phyloP scores from a whole-genome alignment of 2,329 filamentous ascomycete species.

The Tothia fuscella region DNA sequence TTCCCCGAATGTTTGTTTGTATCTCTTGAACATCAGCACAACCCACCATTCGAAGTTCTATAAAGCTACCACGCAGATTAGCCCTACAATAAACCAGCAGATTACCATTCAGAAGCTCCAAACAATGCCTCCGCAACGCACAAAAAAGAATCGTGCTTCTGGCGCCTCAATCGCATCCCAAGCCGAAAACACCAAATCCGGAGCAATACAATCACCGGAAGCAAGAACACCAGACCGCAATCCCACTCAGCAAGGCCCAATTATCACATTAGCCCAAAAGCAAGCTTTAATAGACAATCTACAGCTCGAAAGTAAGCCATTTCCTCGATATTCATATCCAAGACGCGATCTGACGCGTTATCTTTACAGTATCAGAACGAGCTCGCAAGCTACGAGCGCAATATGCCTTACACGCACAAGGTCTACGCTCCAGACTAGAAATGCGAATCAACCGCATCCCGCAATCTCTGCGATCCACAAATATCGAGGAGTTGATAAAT shows the following conservation, averaged over 20 bases:
- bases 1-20: too few relatives aligned
- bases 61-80: too few relatives aligned
- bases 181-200: background rate
- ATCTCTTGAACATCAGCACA: too few relatives aligned
- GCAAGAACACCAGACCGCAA: conserved; percentile 3
- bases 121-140: conserved; percentile 2
- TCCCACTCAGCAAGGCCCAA: conserved; percentile 5
- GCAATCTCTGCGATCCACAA: conserved; percentile 61
- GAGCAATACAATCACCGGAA: conserved; percentile 1
- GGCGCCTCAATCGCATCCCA: too few relatives aligned
- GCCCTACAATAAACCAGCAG: background rate
- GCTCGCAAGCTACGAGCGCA: conserved; percentile 79
- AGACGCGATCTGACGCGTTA: conserved; percentile 11
- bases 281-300: conserved; percentile 81
- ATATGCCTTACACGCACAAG: conserved; percentile 78
- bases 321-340: conserved; percentile 17
- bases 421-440: conserved; percentile 74
- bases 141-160: background rate
- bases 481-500: conserved; percentile 66
- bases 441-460: conserved; percentile 91
- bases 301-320: conserved; percentile 62
- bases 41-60: too few relatives aligned
- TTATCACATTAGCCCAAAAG: conserved; percentile 50
- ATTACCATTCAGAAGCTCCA: too few relatives aligned
- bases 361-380: conserved; percentile 69